phyloP scores from a whole-genome alignment of 2,329 filamentous ascomycete species.

The Aureobasidium sp. region DNA sequence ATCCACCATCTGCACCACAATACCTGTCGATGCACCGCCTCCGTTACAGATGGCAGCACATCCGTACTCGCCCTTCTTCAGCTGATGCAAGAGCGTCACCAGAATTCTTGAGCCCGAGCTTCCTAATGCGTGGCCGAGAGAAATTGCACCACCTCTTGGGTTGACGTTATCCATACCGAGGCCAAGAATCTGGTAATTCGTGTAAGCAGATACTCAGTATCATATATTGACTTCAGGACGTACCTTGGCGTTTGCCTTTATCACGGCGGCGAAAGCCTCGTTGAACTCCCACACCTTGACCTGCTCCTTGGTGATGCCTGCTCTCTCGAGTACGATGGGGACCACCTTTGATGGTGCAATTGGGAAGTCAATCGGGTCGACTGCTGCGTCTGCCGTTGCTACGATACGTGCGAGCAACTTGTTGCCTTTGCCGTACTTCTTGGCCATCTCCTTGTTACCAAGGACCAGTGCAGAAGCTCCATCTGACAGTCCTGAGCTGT shows the following conservation, averaged over 20 bases:
- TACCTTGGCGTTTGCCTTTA: constrained; percentile 88
- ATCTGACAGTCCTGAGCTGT: constrained; percentile 90
- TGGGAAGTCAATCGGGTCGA: constrained; percentile 90
- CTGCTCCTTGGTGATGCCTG: constrained; percentile 84
- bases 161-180: constrained; percentile 77
- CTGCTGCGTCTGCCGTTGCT: constrained; percentile 78
- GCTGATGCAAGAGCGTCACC: constrained; percentile 81
- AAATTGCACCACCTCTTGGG: constrained; percentile 82
- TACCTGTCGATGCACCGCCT: constrained; percentile 81
- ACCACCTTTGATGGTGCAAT: constrained; percentile 88
- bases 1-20: constrained; percentile 76
- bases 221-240: neutral
- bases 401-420: constrained; percentile 83
- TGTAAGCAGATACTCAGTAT: constrained; percentile 16
- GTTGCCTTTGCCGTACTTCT: constrained; percentile 68
- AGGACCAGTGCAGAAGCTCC: constrained; percentile 86
- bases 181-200: constrained; percentile 59
- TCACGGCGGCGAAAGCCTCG: constrained; percentile 92
- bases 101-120: constrained; percentile 90
- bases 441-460: constrained; percentile 70
- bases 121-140: constrained; percentile 82
- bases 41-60: constrained; percentile 96
- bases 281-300: constrained; percentile 98
- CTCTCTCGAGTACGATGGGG: constrained; percentile 77
- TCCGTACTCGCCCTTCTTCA: constrained; percentile 88